Evolutionary conservation across 2,329 filamentous ascomycete genomes (phyloP).

Genomic region (Leptosphaerulina australis): DNA sequence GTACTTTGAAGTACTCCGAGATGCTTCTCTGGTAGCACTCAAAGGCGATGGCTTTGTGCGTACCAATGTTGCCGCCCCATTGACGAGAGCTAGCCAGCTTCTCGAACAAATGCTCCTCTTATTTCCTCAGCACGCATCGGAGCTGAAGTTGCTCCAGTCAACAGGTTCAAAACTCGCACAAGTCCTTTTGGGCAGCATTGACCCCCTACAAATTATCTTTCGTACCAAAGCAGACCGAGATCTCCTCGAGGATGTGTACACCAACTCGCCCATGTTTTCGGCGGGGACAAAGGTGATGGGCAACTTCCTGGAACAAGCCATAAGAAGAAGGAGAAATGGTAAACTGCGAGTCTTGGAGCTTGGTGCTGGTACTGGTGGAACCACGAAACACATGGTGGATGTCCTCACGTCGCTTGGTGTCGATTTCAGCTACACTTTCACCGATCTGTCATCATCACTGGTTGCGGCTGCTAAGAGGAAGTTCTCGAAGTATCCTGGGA

Average conservation of each 20-base stretch:
- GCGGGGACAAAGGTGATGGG: slow-evolving; percentile 24
- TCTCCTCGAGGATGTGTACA: slow-evolving; percentile 3
- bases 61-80: not conserved
- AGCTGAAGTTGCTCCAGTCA: slow-evolving; percentile 42
- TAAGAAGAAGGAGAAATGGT: too few relatives aligned
- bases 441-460: slow-evolving; percentile 47
- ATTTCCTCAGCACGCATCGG: slow-evolving; percentile 44
- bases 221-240: slow-evolving; percentile 22
- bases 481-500: slow-evolving; percentile 39
- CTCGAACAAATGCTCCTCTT: slow-evolving; percentile 31
- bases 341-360: slow-evolving; percentile 45
- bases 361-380: slow-evolving; percentile 50
- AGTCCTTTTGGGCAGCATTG: slow-evolving; percentile 42
- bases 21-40: slow-evolving; percentile 12
- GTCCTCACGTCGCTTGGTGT: slow-evolving; percentile 35
- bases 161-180: slow-evolving; percentile 47
- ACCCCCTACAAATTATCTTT: slow-evolving; percentile 52
- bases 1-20: slow-evolving; percentile 27
- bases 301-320: slow-evolving; percentile 21
- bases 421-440: slow-evolving; percentile 50
- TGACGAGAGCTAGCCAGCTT: slow-evolving; percentile 18
- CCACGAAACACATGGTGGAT: slow-evolving; percentile 41
- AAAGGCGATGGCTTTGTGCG: slow-evolving; percentile 1
- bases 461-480: slow-evolving; percentile 44
- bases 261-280: slow-evolving; percentile 1